These are phyloP conservation scores for Eucalyptus pumila DNA, from an alignment of 345 rosid species.

Conservation along the genomic window DNA sequence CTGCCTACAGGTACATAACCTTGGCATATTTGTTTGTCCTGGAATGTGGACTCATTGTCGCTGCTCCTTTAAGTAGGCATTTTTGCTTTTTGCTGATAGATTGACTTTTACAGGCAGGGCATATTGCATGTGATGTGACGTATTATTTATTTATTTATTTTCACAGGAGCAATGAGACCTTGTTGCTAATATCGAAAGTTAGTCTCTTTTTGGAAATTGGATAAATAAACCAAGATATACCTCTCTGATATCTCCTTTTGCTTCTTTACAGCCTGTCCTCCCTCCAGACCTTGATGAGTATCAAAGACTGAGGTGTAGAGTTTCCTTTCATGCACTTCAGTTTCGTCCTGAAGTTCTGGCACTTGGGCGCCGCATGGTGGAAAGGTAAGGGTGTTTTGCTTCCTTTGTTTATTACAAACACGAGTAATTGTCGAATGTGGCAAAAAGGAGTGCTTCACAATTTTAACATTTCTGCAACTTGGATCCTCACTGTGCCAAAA, in stretches of 20 bases:
- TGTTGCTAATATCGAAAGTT: background rate
- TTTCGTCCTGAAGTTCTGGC: conserved; percentile 76
- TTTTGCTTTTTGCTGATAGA: background rate
- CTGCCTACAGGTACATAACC: conserved; percentile 63
- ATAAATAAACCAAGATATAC: background rate
- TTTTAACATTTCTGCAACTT: background rate
- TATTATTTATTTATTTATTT: background rate
- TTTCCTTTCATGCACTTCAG: conserved; percentile 91
- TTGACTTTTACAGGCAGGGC: background rate
- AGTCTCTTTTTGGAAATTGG: background rate
- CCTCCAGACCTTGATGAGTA: conserved; percentile 73
- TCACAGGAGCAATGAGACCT: background rate
- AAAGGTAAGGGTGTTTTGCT: conserved; percentile 39
- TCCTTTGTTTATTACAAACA: background rate
- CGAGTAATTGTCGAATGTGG: background rate
- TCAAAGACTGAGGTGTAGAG: conserved; percentile 96
- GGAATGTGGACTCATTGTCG: background rate
- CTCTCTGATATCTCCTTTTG: background rate
- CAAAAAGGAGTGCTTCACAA: background rate
- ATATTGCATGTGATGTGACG: background rate
- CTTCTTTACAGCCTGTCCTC: conserved; percentile 58
- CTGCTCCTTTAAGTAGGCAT: background rate
- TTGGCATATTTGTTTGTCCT: background rate
- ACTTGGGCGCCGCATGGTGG: conserved; percentile 72
- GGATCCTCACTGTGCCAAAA: background rate